These are phyloP conservation scores for Leccinum olivaceopallidum DNA, from an alignment of 768 basidiomycete genomes.

Conservation along the genomic window DNA sequence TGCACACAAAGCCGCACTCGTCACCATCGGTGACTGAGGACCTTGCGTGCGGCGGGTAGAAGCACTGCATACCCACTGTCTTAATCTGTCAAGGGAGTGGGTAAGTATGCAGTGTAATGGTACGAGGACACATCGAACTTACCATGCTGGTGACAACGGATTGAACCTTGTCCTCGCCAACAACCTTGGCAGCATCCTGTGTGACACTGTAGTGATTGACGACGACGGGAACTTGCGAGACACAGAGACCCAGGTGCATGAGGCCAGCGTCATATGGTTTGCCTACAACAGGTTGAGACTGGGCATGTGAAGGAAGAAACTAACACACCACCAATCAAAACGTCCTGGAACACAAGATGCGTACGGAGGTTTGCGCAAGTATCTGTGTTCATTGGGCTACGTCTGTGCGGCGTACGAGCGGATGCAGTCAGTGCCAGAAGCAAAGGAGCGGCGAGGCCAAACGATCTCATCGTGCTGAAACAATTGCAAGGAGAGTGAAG, in stretches of 20 bases:
- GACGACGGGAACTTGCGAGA: conserved; percentile 28
- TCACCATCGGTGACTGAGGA: conserved; percentile 18
- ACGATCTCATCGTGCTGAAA: conserved; percentile 17
- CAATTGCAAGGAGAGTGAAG: neutral
- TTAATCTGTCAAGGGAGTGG: conserved; percentile 23
- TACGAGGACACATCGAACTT: neutral
- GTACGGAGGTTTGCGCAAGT: conserved; percentile 18
- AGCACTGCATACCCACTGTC: conserved; percentile 24
- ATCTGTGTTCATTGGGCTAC: conserved; percentile 7
- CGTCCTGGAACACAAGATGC: conserved; percentile 21
- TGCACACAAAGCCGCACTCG: conserved; percentile 34
- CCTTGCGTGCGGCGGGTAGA: conserved; percentile 33
- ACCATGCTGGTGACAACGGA: conserved; percentile 27
- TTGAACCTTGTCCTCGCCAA: conserved; percentile 26
- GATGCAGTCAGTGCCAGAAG: conserved; percentile 16
- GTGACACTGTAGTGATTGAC: conserved; percentile 25
- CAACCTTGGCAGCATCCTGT: conserved; percentile 22
- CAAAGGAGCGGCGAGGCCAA: conserved; percentile 19
- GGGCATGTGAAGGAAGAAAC: too few relatives aligned
- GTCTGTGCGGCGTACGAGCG: conserved; percentile 18
- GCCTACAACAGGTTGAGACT: conserved; percentile 8
- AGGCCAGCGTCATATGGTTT: conserved; percentile 25
- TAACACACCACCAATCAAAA: conserved; percentile 10
- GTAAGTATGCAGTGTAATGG: neutral
- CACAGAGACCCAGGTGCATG: conserved; percentile 31